phyloP scores from a whole-genome alignment of 345 rosid species.

The Eucalyptus erythrocorys region DNA sequence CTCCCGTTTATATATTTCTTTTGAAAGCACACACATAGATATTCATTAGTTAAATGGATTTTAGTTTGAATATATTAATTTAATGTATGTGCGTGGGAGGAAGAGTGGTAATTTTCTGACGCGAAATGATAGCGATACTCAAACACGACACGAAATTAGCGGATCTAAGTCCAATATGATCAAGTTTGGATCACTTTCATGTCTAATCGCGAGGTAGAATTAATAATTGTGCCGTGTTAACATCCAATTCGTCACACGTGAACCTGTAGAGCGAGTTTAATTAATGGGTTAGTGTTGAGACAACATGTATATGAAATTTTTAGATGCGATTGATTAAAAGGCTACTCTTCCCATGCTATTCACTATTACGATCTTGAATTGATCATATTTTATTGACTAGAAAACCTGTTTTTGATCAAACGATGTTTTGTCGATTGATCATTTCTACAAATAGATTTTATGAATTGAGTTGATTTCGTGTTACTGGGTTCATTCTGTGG shows the following conservation, averaged over 20 bases:
- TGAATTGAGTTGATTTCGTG: not conserved
- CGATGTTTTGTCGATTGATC: not conserved
- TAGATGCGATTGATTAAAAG: not conserved
- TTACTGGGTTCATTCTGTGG: not conserved
- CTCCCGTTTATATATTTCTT: not conserved
- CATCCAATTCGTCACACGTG: not conserved
- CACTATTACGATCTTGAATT: not conserved
- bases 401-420: rapidly evolving
- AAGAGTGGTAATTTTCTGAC: not conserved
- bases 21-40: not conserved
- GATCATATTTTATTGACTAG: not conserved
- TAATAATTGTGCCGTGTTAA: not conserved
- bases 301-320: not conserved
- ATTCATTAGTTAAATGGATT: not conserved
- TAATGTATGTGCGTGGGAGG: not conserved
- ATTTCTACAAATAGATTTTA: not conserved
- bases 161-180: not conserved
- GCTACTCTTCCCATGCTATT: not conserved
- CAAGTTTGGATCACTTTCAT: not conserved
- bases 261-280: not conserved
- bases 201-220: rapidly evolving
- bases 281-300: not conserved
- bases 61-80: not conserved
- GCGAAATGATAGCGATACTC: not conserved
- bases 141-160: rapidly evolving